phyloP scores from a whole-genome alignment of 768 basidiomycete species.

The Boletus vermiculosoides region DNA sequence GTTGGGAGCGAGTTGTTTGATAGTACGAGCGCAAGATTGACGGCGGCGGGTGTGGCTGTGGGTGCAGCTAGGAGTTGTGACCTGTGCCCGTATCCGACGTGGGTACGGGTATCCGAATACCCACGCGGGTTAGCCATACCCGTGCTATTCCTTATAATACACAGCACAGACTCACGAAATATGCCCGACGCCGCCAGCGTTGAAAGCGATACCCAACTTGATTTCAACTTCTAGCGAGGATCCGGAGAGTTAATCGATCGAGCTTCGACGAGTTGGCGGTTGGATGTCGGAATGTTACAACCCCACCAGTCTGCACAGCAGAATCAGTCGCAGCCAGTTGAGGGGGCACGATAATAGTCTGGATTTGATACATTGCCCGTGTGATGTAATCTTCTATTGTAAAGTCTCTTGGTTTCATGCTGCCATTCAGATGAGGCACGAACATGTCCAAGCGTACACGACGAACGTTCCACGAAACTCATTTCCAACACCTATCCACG shows the following conservation, averaged over 20 bases:
- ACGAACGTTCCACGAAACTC: no score
- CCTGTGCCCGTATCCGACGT: no score
- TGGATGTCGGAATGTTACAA: slow-evolving; percentile 49
- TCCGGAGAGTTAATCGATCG: no score
- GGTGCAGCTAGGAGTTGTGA: no score
- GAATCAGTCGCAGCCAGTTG: slow-evolving; percentile 30
- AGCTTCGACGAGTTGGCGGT: no score
- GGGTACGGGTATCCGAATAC: no score
- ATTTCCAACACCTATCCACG: no score
- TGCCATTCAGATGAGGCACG: neutral
- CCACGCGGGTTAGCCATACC: no score
- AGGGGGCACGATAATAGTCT: slow-evolving; percentile 26
- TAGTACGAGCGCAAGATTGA: no score
- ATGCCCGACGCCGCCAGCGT: slow-evolving; percentile 44
- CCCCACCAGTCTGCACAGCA: slow-evolving; percentile 31
- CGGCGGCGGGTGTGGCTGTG: no score
- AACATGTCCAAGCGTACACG: no score
- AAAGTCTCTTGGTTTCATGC: slow-evolving; percentile 1
- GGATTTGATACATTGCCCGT: neutral
- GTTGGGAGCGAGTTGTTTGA: no score
- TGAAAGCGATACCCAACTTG: slow-evolving; percentile 49
- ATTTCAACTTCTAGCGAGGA: slow-evolving; percentile 23
- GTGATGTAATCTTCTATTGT: slow-evolving; percentile 7
- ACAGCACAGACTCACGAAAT: slow-evolving; percentile 40
- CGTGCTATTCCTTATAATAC: neutral